These are phyloP conservation scores for Halophytophthora batemanensis DNA, from an alignment of 352 stramenopile genomes.

Conservation along the genomic window DNA sequence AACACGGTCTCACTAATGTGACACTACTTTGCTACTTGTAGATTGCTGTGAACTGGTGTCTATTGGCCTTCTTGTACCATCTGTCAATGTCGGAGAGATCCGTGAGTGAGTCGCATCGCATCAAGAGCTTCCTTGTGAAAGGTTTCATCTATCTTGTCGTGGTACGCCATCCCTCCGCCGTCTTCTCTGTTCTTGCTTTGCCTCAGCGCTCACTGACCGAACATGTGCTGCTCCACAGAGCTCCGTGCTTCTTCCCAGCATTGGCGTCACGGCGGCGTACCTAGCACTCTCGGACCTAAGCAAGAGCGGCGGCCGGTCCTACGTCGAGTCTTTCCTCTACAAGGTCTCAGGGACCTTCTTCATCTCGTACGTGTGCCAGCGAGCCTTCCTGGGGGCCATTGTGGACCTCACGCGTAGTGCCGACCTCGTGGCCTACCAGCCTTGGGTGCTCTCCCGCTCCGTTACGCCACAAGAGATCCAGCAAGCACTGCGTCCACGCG, in stretches of 20 bases:
- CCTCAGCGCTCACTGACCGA: not conserved
- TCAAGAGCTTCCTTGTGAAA: conserved; percentile 68
- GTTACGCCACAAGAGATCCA: conserved; percentile 55
- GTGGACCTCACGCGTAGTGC: conserved; percentile 66
- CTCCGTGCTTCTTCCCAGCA: conserved; percentile 74
- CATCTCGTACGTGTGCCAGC: conserved; percentile 84
- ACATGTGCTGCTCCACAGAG: conserved; percentile 31
- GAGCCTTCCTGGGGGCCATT: conserved; percentile 69
- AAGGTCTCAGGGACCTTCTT: conserved; percentile 86
- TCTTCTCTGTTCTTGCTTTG: not conserved
- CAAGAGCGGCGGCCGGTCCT: conserved; percentile 43
- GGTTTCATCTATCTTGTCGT: conserved; percentile 77
- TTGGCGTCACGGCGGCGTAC: conserved; percentile 75
- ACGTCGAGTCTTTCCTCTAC: conserved; percentile 81
- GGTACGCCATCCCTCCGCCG: conserved; percentile 27
- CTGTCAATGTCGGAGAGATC: conserved; percentile 64
- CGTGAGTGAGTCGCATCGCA: conserved; percentile 61
- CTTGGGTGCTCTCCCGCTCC: conserved; percentile 61
- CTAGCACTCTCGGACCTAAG: conserved; percentile 61
- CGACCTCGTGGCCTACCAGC: conserved; percentile 63
- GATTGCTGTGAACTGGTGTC: conserved; percentile 75
- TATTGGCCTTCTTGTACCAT: conserved; percentile 69
- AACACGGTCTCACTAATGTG: not conserved
- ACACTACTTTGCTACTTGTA: conserved; percentile 14
- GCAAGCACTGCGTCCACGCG: conserved; percentile 44